Percentiles rank a stretch among this genome's conserved stretches.
Conservation (phyloP, 2,329 filamentous ascomycete species). For the Cladosporium oxysporum region DNA sequence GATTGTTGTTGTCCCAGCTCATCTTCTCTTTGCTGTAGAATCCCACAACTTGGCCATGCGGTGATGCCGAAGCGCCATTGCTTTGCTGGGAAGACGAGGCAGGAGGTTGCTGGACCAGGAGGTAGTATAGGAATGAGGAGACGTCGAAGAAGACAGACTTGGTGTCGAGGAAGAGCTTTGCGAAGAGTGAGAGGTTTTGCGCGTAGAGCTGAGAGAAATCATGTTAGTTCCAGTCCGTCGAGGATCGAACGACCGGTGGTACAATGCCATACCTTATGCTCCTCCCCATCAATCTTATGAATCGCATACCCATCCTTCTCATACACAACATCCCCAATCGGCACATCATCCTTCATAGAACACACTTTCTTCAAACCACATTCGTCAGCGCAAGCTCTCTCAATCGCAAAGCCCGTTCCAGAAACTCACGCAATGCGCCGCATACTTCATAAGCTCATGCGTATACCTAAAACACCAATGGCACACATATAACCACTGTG, state of each 20-base stretch:
- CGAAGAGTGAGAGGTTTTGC: constrained; percentile 93
- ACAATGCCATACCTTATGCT: constrained; percentile 57
- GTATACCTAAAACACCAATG: constrained; percentile 94
- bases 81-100: constrained; percentile 34
- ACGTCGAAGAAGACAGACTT: constrained; percentile 99
- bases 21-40: constrained; percentile 99
- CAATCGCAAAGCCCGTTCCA: not conserved
- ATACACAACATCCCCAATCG: constrained; percentile 76
- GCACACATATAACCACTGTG: constrained; percentile 75
- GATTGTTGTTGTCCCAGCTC: constrained; percentile 97
- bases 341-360: constrained; percentile 43
- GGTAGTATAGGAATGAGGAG: constrained; percentile 89
- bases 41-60: constrained; percentile 67
- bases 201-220: constrained; percentile 66
- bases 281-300: constrained; percentile 89
- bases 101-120: constrained; percentile 69
- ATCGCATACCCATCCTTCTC: constrained; percentile 78
- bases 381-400: not conserved
- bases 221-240: constrained; percentile 21
- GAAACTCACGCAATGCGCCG: constrained; percentile 47
- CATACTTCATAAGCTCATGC: constrained; percentile 50
- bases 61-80: constrained; percentile 22
- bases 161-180: constrained; percentile 95
- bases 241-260: constrained; percentile 15
- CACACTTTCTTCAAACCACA: constrained; percentile 45